Evolutionary conservation across 176 grass and related monocot genomes (phyloP).

Genomic region (Carex scoparia): DNA sequence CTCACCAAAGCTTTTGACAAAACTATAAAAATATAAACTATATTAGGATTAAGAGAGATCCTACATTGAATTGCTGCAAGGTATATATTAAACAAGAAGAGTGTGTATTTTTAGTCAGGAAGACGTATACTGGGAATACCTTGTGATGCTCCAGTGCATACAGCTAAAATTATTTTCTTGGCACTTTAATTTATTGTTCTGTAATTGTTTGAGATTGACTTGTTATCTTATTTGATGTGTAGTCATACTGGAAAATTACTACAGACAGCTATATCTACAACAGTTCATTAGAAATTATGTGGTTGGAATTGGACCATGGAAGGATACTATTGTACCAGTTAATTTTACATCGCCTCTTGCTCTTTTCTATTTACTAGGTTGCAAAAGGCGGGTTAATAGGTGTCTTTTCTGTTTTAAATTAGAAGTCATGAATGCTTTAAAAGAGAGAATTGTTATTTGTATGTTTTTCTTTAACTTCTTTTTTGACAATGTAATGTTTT

Average conservation of each 20-base stretch:
- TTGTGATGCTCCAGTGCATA: neutral
- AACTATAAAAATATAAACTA: neutral
- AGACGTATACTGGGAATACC: neutral
- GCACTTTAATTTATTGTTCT: neutral
- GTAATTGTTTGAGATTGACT: neutral
- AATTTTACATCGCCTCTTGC: no score
- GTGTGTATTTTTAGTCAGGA: neutral
- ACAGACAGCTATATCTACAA: conserved; percentile 68
- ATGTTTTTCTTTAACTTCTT: no score
- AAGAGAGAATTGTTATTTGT: no score
- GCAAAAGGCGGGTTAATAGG: no score
- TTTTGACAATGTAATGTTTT: no score
- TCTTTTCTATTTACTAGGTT: no score
- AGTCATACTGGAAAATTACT: conserved; percentile 97
- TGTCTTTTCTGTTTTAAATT: no score
- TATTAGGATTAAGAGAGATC: neutral
- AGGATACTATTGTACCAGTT: conserved; percentile 77
- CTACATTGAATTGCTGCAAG: neutral
- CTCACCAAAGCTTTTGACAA: neutral
- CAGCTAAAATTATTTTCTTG: neutral
- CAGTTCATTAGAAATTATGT: conserved; percentile 69
- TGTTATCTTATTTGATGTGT: conserved; percentile 30
- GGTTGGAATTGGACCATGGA: conserved; percentile 89
- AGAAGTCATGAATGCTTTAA: no score
- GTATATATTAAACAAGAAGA: neutral